Conservation (phyloP, 2,329 filamentous ascomycete species). For the Aureobasidium mangrovei region DNA sequence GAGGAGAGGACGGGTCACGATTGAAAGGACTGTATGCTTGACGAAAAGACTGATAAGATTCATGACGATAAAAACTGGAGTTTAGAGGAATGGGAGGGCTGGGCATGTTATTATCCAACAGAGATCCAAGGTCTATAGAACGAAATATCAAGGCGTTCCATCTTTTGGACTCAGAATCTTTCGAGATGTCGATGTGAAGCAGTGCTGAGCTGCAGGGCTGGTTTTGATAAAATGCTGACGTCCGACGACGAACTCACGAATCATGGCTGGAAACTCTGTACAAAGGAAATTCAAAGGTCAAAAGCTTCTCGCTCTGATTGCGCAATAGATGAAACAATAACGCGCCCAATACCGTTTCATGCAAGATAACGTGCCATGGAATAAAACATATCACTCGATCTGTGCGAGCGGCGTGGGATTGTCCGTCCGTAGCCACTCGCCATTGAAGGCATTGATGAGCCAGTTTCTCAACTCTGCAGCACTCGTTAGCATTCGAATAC, state of each 20-base stretch:
- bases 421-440: conserved; percentile 67
- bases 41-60: neutral
- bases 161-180: no score
- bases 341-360: no score
- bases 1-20: conserved; percentile 6
- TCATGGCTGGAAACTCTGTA: no score
- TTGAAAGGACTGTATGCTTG: neutral
- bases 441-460: conserved; percentile 96
- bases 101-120: neutral
- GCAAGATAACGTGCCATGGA: no score
- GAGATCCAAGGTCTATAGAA: neutral
- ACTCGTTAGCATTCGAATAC: conserved; percentile 15
- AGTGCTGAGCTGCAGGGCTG: no score
- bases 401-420: conserved; percentile 40
- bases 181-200: no score
- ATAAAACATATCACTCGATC: conserved; percentile 12
- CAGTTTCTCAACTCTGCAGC: conserved; percentile 67
- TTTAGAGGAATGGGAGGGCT: neutral
- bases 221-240: no score
- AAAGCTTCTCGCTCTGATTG: neutral
- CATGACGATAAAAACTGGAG: no score
- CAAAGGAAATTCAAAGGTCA: no score
- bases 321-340: neutral
- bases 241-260: no score
- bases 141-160: no score